Conservation (phyloP, 768 basidiomycete genomes). For the Artomyces pyxidatus region DNA sequence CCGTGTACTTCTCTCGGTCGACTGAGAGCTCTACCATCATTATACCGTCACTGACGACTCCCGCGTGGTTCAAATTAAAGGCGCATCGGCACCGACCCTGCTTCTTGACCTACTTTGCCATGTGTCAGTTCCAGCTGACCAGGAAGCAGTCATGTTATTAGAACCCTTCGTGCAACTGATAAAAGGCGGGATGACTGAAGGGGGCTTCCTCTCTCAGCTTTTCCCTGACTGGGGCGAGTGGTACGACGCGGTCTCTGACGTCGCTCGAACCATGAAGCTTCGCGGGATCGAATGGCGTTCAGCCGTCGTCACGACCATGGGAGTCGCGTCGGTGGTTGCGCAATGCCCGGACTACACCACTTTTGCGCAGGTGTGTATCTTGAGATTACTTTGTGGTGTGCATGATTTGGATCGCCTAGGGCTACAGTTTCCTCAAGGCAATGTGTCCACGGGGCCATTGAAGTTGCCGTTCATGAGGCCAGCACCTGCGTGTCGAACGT, state of each 20-base stretch:
- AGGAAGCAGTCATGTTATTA: neutral
- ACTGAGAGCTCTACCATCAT: too few species aligned
- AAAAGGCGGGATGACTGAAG: neutral
- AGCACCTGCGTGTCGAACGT: conserved; percentile 59
- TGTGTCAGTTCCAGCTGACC: neutral
- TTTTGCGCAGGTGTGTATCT: conserved; percentile 44
- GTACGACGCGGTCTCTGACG: neutral
- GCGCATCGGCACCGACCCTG: neutral
- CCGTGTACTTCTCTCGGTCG: neutral
- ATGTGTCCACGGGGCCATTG: conserved; percentile 50
- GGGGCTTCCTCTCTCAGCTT: neutral
- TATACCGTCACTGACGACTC: too few species aligned
- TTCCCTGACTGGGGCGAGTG: neutral
- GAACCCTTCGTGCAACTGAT: neutral
- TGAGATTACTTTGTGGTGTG: conserved; percentile 6
- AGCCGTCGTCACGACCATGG: conserved; percentile 16
- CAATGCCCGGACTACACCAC: conserved; percentile 56
- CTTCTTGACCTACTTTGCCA: neutral
- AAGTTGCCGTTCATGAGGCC: conserved; percentile 70
- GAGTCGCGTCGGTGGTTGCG: conserved; percentile 18
- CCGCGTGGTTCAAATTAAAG: neutral
- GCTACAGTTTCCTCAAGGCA: conserved; percentile 49
- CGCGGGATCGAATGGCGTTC: conserved; percentile 15
- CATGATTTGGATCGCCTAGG: neutral
- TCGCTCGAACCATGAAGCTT: too few species aligned